A percentile compares a stretch with the other conserved stretches of the same genome.
Conservation (phyloP, 208 protist genomes). For the Crithidia sp. region DNA sequence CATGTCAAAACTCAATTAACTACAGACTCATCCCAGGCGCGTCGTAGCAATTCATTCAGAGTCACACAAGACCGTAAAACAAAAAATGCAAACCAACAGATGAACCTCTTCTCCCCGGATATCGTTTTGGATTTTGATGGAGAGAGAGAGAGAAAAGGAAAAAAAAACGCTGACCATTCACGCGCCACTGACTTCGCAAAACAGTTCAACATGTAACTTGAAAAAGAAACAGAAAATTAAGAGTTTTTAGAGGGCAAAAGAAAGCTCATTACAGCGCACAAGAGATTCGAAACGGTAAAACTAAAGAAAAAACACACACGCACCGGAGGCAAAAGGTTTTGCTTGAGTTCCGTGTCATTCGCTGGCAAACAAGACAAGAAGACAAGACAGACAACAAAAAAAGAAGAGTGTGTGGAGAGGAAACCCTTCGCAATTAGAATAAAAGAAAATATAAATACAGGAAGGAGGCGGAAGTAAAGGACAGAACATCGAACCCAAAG, state of each 20-base stretch:
- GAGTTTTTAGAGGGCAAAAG: too few species aligned
- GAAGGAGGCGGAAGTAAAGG: background rate
- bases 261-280: too few species aligned
- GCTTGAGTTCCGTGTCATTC: background rate
- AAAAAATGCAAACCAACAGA: background rate
- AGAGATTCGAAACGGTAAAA: background rate
- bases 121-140: too few species aligned
- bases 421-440: background rate
- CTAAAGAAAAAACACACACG: constrained; percentile 1
- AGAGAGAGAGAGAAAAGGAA: background rate
- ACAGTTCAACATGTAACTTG: too few species aligned
- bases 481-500: background rate
- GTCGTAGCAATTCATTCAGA: background rate
- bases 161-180: background rate
- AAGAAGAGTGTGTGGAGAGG: too few species aligned
- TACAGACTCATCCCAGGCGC: background rate
- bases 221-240: constrained; percentile 10
- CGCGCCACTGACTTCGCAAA: too few species aligned
- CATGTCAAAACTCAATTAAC: background rate
- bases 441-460: constrained; percentile 2
- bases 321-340: background rate
- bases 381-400: too few species aligned
- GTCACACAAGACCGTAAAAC: background rate
- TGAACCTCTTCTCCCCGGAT: background rate
- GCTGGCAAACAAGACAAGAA: background rate